These are phyloP conservation scores for Aspergillus ibericus DNA, from an alignment of 2,329 filamentous ascomycete species.

Conservation along the genomic window DNA sequence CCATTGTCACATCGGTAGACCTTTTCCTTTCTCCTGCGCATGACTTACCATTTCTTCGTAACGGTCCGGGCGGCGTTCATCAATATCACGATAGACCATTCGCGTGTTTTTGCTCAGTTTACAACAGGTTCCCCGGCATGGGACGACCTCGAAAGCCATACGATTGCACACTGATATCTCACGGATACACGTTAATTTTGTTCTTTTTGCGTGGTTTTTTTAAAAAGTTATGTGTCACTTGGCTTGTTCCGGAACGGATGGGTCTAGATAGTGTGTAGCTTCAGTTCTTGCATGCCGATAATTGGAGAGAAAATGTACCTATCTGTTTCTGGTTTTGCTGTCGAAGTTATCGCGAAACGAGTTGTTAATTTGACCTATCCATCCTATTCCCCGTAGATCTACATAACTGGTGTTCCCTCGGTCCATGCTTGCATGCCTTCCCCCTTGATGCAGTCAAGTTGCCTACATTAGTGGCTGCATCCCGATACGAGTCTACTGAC, in stretches of 20 bases:
- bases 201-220: conserved; percentile 7
- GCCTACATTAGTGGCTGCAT: neutral
- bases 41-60: conserved; percentile 28
- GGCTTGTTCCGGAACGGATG: conserved; percentile 8
- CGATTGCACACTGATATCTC: conserved; percentile 6
- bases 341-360: neutral
- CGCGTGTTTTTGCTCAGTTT: conserved; percentile 21
- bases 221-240: conserved; percentile 17
- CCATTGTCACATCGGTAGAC: conserved; percentile 32
- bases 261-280: conserved; percentile 18
- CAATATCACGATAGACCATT: conserved; percentile 40
- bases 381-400: neutral
- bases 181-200: conserved; percentile 20
- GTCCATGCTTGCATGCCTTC: no score
- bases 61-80: conserved; percentile 41
- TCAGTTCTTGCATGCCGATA: conserved; percentile 12
- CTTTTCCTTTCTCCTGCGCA: conserved; percentile 20
- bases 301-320: conserved; percentile 14
- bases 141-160: conserved; percentile 9
- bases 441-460: neutral
- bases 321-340: neutral
- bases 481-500: neutral
- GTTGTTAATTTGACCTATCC: neutral
- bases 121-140: conserved; percentile 10
- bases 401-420: neutral